Evolutionary conservation across 2,329 filamentous ascomycete species (phyloP), one percentile per base, ranked within the genome.

Genomic region (Phyllosticta citrichinensis): DNA sequence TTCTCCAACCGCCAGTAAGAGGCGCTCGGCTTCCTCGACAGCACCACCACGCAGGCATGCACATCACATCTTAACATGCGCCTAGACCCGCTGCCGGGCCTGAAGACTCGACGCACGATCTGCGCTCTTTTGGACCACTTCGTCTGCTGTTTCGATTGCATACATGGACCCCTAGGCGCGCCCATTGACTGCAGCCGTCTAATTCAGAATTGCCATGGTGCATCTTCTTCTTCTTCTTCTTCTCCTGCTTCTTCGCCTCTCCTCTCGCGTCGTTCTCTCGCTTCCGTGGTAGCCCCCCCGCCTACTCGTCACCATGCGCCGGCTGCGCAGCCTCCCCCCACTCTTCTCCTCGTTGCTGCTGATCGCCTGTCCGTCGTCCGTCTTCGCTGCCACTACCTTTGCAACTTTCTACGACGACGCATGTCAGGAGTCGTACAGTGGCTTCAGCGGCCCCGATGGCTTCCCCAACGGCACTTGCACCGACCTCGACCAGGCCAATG

Each of bases 401-500:
- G 33, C 33, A 5, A 40, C 33, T 51, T 60, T 60, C 52, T 60
- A 25, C 27, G 58, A 60, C 53, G 50, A 54, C 17, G 27, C 51
- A 5, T 60, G 58, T 33, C 20, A 60, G 33, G 55, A 54, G 14
- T 60, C 58, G 35, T 60, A 55, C 24, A 60, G 17, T 5, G 35
- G 33, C 53, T 50, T 52, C 19, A 40, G 55, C 22, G 58, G 58
- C 52, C 58, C 58, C 4, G 40, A 60, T 24, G 58, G 58, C 19
- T 60, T 55, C 53, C 58, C 58, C 27, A 40, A 60, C 14, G 58
- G 58, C 22, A 33, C 33, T 2, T 61, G 58, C 47, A 61, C 58
- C 12, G 3, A 14, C 14, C 30, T 61, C 30, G 33, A 35, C 52
- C 25, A 22, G 14, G 17, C 20, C 22, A 47, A 40, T 25, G 22